Percentiles rank a stretch among this genome's conserved stretches.
phyloP scores from a whole-genome alignment of 1,139 yeast genomes.

The Suhomyces atakaporum region DNA sequence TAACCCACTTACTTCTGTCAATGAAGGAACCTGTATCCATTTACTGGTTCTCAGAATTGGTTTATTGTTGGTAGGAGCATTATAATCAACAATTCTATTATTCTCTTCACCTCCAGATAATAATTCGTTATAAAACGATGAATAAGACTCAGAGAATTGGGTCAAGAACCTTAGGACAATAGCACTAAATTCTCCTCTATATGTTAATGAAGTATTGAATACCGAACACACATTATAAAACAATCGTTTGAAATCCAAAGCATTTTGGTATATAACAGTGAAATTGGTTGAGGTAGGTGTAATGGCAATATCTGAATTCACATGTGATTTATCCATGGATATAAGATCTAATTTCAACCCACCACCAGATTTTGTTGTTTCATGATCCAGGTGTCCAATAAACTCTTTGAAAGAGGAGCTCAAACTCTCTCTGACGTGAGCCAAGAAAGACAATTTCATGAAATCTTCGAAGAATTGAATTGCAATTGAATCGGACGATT shows the following conservation, averaged over 20 bases:
- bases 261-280: slow-evolving; percentile 45
- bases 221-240: slow-evolving; percentile 54
- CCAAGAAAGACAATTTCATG: slow-evolving; percentile 64
- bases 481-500: slow-evolving; percentile 21
- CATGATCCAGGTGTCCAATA: slow-evolving; percentile 25
- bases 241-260: slow-evolving; percentile 54
- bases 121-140: slow-evolving; percentile 33
- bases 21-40: slow-evolving; percentile 47
- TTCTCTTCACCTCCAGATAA: slow-evolving; percentile 22
- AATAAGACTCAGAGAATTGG: slow-evolving; percentile 34
- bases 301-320: slow-evolving; percentile 3
- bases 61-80: slow-evolving; percentile 17
- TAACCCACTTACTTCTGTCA: slow-evolving; percentile 35
- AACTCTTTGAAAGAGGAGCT: slow-evolving; percentile 33
- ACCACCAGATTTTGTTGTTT: slow-evolving; percentile 11
- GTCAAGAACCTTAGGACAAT: slow-evolving; percentile 42
- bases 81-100: slow-evolving; percentile 7
- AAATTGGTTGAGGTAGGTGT: slow-evolving; percentile 3
- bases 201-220: slow-evolving; percentile 62
- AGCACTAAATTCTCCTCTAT: slow-evolving; percentile 52
- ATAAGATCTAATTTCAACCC: slow-evolving; percentile 26
- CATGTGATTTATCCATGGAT: slow-evolving; percentile 17
- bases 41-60: slow-evolving; percentile 37
- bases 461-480: slow-evolving; percentile 62
- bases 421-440: slow-evolving; percentile 62